Base-by-base conservation (phyloP, 768 basidiomycete species). In the Auricularia cornea region DNA sequence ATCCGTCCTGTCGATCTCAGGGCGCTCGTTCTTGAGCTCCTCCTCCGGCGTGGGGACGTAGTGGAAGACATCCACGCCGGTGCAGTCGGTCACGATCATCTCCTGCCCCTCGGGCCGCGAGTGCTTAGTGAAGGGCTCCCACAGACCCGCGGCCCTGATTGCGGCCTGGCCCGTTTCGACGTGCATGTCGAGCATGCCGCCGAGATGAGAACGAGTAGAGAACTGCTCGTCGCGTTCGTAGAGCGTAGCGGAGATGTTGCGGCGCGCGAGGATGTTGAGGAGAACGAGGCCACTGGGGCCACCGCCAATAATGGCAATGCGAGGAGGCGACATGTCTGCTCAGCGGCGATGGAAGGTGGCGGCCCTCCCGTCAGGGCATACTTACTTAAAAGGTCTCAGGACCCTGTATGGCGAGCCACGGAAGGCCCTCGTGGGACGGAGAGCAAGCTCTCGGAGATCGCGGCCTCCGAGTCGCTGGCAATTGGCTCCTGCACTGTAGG, bases 141-240 rank as follows among this genome's bases (percentile, higher is more conserved):
- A 62, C n/a, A 74, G 63, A 1, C 65, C 65, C 11, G 69, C 69
- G 16, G 56, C 68, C 44, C 59, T 63, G 2, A 74, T 51, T 10
- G 73, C 68, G 18, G 31, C 12, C 44, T 70, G 65, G 20, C 72
- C 73, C 16, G 68, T 69, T 28, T 68, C 68, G 1, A 65, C 62
- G 61, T 74, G 73, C 33, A 74, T 60, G 64, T 74, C 73, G 16
- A 74, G 68, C 26, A 67, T 59, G n/a, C 73, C 73, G 20, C 44
- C 44, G 20, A 48, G 44, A 18, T 48, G 44, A 18, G 23, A 10
- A 23, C 44, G 44, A 10, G 44, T 48, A 12, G 12, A 10, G 11
- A 60, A 56, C 20, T 23, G 6, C 12, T 12, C 12, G 44, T 48
- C 44, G 20, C 44, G 23, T 20, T 48, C 44, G 44, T 48, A 48